Evolutionary conservation across 345 rosid genomes (phyloP).

Genomic region (Camelina hispida): DNA sequence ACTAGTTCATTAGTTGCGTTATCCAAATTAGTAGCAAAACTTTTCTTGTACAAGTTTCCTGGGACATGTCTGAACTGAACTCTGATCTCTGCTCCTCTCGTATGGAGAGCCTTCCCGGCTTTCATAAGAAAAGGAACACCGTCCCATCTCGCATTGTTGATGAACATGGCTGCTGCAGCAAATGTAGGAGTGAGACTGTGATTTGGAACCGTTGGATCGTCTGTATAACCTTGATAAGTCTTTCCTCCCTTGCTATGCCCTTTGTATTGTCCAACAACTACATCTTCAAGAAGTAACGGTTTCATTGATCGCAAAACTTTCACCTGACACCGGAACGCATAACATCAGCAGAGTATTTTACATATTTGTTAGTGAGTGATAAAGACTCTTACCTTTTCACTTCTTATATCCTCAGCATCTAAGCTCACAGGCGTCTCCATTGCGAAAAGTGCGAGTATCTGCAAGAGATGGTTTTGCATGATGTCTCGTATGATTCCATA

Average conservation of each 20-base stretch:
- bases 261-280: conserved; percentile 86
- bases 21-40: conserved; percentile 71
- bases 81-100: conserved; percentile 82
- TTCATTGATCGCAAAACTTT: conserved; percentile 92
- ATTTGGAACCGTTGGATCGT: conserved; percentile 77
- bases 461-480: conserved; percentile 95
- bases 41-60: conserved; percentile 81
- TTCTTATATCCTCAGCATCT: conserved; percentile 92
- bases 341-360: neutral
- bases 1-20: conserved; percentile 90
- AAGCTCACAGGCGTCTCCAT: conserved; percentile 99
- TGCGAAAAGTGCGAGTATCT: conserved; percentile 89
- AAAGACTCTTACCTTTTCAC: conserved; percentile 69
- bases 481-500: conserved; percentile 93
- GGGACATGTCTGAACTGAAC: conserved; percentile 94
- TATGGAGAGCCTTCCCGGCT: conserved; percentile 92
- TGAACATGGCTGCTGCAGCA: conserved; percentile 89
- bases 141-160: conserved; percentile 93
- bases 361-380: neutral
- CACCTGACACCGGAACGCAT: conserved; percentile 51
- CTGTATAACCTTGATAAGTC: conserved; percentile 68
- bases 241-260: conserved; percentile 70
- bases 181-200: conserved; percentile 84
- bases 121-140: conserved; percentile 96
- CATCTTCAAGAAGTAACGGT: conserved; percentile 73